Evolutionary conservation across 83 land plant genomes (phyloP), one percentile per base, ranked within the genome.

Genomic region (Thuja plicata): DNA sequence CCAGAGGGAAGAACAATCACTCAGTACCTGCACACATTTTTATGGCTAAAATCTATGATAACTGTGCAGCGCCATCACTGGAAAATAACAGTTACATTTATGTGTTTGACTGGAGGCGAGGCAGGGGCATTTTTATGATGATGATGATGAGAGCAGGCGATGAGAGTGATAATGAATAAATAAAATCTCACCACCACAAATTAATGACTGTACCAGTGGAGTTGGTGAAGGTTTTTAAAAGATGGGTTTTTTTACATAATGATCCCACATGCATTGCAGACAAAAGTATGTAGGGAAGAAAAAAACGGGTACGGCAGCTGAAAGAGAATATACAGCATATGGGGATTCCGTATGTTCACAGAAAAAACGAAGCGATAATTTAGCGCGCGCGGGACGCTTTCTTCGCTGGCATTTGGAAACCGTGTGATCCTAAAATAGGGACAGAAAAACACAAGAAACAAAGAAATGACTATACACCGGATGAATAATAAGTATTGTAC

Each of bases 1-100:
- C 7, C 41, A 79, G 83, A 19, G 83, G 46, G 83, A 12, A 79
- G n/a, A 41, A 41, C 83, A 79, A 79, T 79, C 83, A 79, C 46
- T 13, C 0, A 41, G 45, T 38, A 41, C 43, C 8, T 19, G 81
- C 40, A 78, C 40, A 78, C 35, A 15, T 32, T 78, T 78, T 34
- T 78, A 76, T 32, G 79, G 37, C 35, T 34, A 76, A 76, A 76
- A 76, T 76, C 37, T 37, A 76, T 76, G 27, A 76, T 76, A 34
- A 76, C 79, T 76, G 38, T 76, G 79, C 79, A 76, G 79, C n/a
- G 79, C 16, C 54, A 50, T 50, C 54, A 50, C 54, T 50, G 54
- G 15, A 12, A 19, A 3, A 57, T 60, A 19, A 60, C 27, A 21
- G 27, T 60, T 19, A 60, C 5, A 19, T 60, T 21, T 60, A 19